These are phyloP conservation scores for Vachellia collinsii DNA, from an alignment of 306 rosid genomes.

Conservation along the genomic window DNA sequence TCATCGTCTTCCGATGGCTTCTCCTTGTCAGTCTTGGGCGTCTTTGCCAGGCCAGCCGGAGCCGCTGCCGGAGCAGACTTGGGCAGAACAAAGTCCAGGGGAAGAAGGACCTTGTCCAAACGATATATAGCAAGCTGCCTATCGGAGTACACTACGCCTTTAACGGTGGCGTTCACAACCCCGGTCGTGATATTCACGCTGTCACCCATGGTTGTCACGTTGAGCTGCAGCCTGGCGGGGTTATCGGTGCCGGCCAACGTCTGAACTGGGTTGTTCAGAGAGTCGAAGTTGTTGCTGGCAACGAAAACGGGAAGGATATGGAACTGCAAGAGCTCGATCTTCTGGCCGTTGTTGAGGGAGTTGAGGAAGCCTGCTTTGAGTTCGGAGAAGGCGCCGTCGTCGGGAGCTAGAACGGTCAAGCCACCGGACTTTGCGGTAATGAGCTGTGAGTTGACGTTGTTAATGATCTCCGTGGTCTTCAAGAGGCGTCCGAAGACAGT, in stretches of 20 bases:
- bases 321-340: slow-evolving; percentile 46
- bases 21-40: too few species aligned
- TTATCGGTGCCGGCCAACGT: slow-evolving; percentile 37
- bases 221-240: slow-evolving; percentile 46
- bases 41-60: too few species aligned
- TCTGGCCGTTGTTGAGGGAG: slow-evolving; percentile 34
- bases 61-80: too few species aligned
- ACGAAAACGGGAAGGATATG: slow-evolving; percentile 44
- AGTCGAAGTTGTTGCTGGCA: slow-evolving; percentile 40
- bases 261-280: slow-evolving; percentile 49
- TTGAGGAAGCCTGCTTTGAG: slow-evolving; percentile 49
- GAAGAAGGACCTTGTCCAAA: slow-evolving; percentile 59
- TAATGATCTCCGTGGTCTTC: slow-evolving; percentile 41
- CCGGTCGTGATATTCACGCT: slow-evolving; percentile 64
- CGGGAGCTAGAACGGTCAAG: slow-evolving; percentile 39
- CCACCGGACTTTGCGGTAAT: slow-evolving; percentile 31
- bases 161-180: slow-evolving; percentile 52
- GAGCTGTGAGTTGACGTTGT: slow-evolving; percentile 43
- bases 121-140: slow-evolving; percentile 58
- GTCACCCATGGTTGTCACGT: slow-evolving; percentile 47
- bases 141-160: slow-evolving; percentile 55
- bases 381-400: slow-evolving; percentile 34
- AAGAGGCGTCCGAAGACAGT: slow-evolving; percentile 30
- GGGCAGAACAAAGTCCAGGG: too few species aligned
- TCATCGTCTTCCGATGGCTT: too few species aligned